Percentiles rank a stretch among this genome's conserved stretches.
These are phyloP conservation scores for Candida succiphila DNA, from an alignment of 805 yeast species.

Conservation along the genomic window DNA sequence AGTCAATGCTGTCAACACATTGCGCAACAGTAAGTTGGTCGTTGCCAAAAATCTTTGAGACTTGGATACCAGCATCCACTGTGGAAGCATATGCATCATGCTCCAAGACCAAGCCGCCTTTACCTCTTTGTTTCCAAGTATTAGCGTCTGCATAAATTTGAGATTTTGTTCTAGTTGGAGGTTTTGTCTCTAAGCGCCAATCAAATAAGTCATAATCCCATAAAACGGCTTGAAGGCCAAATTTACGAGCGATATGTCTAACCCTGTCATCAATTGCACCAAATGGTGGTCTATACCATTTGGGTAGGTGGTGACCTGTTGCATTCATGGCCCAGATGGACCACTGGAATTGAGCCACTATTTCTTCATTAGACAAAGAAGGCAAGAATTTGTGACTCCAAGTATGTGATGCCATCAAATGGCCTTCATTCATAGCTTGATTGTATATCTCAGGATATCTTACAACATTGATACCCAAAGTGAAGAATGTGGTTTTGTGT, in stretches of 20 bases:
- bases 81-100: conserved; percentile 70
- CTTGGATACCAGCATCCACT: conserved; percentile 56
- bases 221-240: conserved; percentile 79
- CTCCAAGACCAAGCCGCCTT: conserved; percentile 67
- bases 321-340: conserved; percentile 98
- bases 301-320: conserved; percentile 77
- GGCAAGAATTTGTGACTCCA: conserved; percentile 91
- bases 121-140: conserved; percentile 33
- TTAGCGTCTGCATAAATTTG: conserved; percentile 48
- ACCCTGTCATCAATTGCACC: conserved; percentile 91
- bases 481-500: conserved; percentile 66
- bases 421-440: conserved; percentile 50
- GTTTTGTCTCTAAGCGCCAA: conserved; percentile 61
- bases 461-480: conserved; percentile 74
- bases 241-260: conserved; percentile 65
- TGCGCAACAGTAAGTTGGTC: conserved; percentile 70
- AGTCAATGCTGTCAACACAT: conserved; percentile 61
- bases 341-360: conserved; percentile 90
- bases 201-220: conserved; percentile 93
- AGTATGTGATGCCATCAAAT: conserved; percentile 79
- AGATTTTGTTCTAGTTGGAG: conserved; percentile 32
- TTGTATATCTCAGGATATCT: conserved; percentile 65
- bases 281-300: conserved; percentile 94
- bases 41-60: conserved; percentile 42
- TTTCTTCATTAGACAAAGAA: conserved; percentile 62